Evolutionary conservation across 2,329 filamentous ascomycete species (phyloP).

Genomic region (Fusarium graminum): DNA sequence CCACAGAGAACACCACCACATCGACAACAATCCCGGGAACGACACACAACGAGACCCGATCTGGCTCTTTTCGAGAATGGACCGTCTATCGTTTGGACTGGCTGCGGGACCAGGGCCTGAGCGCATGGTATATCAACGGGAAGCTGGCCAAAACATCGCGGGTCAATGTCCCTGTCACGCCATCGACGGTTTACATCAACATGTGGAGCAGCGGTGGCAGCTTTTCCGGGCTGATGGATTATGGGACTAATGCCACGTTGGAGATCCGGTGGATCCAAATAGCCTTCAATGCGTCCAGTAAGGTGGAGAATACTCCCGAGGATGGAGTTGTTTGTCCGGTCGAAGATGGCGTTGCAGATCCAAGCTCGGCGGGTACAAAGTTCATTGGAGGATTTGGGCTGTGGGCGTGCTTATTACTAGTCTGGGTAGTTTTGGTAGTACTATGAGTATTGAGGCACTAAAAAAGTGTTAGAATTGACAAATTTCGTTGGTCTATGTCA

Average conservation of each 20-base stretch:
- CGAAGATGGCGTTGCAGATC: slow-evolving; percentile 5
- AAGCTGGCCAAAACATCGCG: slow-evolving; percentile 10
- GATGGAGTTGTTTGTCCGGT: not conserved
- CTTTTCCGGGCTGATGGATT: slow-evolving; percentile 32
- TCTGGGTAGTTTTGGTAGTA: not conserved
- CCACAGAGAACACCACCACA: slow-evolving; percentile 7
- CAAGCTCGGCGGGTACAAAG: slow-evolving; percentile 1
- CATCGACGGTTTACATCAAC: slow-evolving; percentile 31
- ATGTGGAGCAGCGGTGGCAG: slow-evolving; percentile 37
- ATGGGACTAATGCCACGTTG: slow-evolving; percentile 21
- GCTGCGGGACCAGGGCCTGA: slow-evolving; percentile 12
- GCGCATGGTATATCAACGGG: slow-evolving; percentile 4
- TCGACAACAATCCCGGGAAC: slow-evolving; percentile 15
- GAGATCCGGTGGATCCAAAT: slow-evolving; percentile 38
- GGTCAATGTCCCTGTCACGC: slow-evolving; percentile 19
- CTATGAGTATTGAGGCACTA: too few species aligned
- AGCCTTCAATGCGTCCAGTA: slow-evolving; percentile 28
- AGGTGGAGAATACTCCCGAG: not conserved
- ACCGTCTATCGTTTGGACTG: slow-evolving; percentile 31
- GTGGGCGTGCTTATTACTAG: not conserved
- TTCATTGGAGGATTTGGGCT: too few species aligned
- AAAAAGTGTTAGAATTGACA: too few species aligned
- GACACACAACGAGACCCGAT: slow-evolving; percentile 21
- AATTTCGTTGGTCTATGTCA: not conserved
- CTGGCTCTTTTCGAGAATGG: slow-evolving; percentile 7